These are phyloP conservation scores for Vitis rotundifolia DNA, from an alignment of 164 flowering plant species.

Conservation along the genomic window DNA sequence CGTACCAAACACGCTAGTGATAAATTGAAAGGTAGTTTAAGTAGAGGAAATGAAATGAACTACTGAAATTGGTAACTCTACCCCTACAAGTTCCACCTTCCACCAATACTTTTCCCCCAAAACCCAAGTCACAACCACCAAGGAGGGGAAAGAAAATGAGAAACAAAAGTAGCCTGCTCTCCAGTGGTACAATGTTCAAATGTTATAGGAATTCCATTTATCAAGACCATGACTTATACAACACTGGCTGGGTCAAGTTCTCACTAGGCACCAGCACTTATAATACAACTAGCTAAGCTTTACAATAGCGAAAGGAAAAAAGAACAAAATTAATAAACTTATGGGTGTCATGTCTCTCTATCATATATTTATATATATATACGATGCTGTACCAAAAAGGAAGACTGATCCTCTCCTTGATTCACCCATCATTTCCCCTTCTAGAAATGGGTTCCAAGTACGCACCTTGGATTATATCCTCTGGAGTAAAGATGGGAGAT, in stretches of 20 bases:
- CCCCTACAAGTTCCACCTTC: too few relatives aligned
- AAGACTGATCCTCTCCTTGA: constrained; percentile 4
- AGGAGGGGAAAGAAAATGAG: too few relatives aligned
- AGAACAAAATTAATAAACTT: background rate
- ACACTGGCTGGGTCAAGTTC: constrained; percentile 6
- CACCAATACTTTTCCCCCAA: too few relatives aligned
- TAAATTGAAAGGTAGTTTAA: too few relatives aligned
- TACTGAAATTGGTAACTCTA: too few relatives aligned
- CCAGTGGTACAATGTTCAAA: too few relatives aligned
- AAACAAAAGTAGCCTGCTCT: too few relatives aligned
- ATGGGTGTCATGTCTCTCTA: too few relatives aligned
- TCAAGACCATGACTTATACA: background rate
- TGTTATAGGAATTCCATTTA: too few relatives aligned
- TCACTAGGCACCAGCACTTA: constrained; percentile 14
- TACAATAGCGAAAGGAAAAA: constrained; percentile 12
- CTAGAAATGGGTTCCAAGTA: constrained; percentile 5
- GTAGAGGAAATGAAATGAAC: too few relatives aligned
- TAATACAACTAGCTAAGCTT: constrained; percentile 20
- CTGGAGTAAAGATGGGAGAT: background rate
- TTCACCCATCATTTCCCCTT: background rate
- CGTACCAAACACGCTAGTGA: too few relatives aligned
- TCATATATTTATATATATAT: background rate
- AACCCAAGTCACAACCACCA: too few relatives aligned
- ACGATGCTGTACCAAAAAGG: constrained; percentile 2
- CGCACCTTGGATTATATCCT: constrained; percentile 7